Percentiles rank a stretch among this genome's conserved stretches.
phyloP scores from a whole-genome alignment of 169 alveolate genomes.

The Theileria luwenshuni region DNA sequence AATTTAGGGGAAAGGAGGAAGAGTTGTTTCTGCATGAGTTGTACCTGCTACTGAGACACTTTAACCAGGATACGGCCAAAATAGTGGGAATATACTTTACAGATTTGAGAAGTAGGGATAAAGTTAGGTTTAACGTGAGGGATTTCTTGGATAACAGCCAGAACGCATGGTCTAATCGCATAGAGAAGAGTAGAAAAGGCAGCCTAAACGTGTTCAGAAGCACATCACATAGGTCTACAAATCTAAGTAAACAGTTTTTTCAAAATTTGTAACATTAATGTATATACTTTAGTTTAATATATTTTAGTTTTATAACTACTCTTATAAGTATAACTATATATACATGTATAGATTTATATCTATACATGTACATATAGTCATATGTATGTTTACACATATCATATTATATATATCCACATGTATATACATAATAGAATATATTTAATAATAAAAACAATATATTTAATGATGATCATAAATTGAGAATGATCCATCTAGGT shows the following conservation, averaged over 20 bases:
- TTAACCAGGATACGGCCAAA: slow-evolving; percentile 54
- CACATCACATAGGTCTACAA: background rate
- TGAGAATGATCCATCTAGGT: background rate
- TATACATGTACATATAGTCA: background rate
- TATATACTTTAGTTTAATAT: too few species aligned
- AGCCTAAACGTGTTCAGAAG: background rate
- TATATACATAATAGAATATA: background rate
- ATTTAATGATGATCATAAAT: background rate
- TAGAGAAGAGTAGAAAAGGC: slow-evolving; percentile 17
- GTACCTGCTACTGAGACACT: slow-evolving; percentile 47
- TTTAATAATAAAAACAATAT: too few species aligned
- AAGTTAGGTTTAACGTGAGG: slow-evolving; percentile 23
- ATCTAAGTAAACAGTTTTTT: background rate
- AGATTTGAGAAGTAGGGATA: slow-evolving; percentile 33
- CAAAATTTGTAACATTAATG: background rate
- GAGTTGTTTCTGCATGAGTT: slow-evolving; percentile 36
- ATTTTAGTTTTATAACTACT: too few species aligned
- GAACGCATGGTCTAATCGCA: background rate
- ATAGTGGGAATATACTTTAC: slow-evolving; percentile 49
- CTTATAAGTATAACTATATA: too few species aligned
- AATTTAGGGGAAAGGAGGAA: background rate
- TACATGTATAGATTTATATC: background rate
- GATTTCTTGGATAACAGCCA: slow-evolving; percentile 34
- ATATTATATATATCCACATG: background rate
- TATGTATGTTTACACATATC: background rate